Evolutionary conservation across 1,284 basidiomycete genomes (phyloP).

Genomic region (Malassezia psittaci): DNA sequence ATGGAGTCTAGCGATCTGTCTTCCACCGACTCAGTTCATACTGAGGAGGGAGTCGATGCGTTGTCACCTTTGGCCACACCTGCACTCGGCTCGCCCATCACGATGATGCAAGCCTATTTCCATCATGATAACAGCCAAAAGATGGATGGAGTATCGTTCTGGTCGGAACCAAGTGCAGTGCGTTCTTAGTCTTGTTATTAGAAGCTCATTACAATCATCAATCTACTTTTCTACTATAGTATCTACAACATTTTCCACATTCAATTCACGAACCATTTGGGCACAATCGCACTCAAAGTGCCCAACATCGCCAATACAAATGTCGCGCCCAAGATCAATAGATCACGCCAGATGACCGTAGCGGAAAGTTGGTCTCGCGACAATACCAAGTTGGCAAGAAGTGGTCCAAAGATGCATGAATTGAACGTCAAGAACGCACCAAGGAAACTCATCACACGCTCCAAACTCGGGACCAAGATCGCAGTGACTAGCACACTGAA

Average conservation of each 20-base stretch:
- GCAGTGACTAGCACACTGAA: slow-evolving; percentile 31
- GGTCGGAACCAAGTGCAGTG: background rate
- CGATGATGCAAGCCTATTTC: slow-evolving; percentile 15
- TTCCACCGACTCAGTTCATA: slow-evolving; percentile 1
- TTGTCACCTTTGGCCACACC: background rate
- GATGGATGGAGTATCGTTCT: background rate
- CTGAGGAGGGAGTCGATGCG: background rate
- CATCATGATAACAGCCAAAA: background rate
- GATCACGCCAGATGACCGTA: slow-evolving; percentile 17
- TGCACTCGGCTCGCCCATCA: slow-evolving; percentile 6
- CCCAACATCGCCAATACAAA: slow-evolving; percentile 32
- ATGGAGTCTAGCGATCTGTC: background rate
- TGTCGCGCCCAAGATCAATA: slow-evolving; percentile 23
- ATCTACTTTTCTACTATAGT: too few relatives aligned
- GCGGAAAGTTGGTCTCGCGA: slow-evolving; percentile 14
- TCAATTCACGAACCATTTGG: background rate
- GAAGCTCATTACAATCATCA: too few relatives aligned
- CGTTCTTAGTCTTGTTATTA: background rate
- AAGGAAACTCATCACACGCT: slow-evolving; percentile 77
- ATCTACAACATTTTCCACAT: background rate
- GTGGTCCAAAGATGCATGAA: slow-evolving; percentile 47
- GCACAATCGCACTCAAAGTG: slow-evolving; percentile 16
- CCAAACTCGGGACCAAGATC: slow-evolving; percentile 66
- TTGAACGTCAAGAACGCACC: slow-evolving; percentile 74
- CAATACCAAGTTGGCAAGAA: slow-evolving; percentile 32